A percentile compares a stretch with the other conserved stretches of the same genome.
phyloP scores from a whole-genome alignment of 805 yeast genomes.

The Suhomyces sp. region DNA sequence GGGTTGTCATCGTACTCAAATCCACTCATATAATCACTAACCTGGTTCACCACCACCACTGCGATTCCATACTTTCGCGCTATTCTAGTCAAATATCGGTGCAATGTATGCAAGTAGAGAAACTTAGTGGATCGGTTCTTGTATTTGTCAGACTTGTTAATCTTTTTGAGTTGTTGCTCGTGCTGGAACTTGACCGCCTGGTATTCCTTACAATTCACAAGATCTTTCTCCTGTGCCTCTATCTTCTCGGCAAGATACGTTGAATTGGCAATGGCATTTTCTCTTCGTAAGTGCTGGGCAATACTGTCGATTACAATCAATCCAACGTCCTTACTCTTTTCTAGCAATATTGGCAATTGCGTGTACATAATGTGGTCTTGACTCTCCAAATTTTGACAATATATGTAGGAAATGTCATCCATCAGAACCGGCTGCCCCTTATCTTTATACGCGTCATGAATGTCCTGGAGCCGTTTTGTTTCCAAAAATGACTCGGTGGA shows the following conservation, averaged over 20 bases:
- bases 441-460: constrained; percentile 14
- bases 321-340: not conserved
- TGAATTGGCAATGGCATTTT: constrained; percentile 36
- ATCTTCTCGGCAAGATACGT: constrained; percentile 32
- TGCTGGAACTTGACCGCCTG: constrained; percentile 14
- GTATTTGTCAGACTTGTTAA: constrained; percentile 23
- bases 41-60: constrained; percentile 23
- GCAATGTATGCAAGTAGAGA: constrained; percentile 17
- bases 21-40: constrained; percentile 17
- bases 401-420: constrained; percentile 47
- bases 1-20: constrained; percentile 12
- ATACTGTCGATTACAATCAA: constrained; percentile 71
- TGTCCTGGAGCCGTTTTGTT: constrained; percentile 51
- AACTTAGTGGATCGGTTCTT: constrained; percentile 17
- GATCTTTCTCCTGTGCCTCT: constrained; percentile 15
- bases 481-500: constrained; percentile 76
- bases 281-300: constrained; percentile 75
- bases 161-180: constrained; percentile 17
- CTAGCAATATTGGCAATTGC: constrained; percentile 58
- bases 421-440: constrained; percentile 16
- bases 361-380: constrained; percentile 71
- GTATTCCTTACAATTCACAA: constrained; percentile 11
- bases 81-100: constrained; percentile 16
- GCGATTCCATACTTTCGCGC: constrained; percentile 18
- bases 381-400: constrained; percentile 64